Evolutionary conservation across 345 rosid genomes (phyloP).

Genomic region (Rhizophora mangle): DNA sequence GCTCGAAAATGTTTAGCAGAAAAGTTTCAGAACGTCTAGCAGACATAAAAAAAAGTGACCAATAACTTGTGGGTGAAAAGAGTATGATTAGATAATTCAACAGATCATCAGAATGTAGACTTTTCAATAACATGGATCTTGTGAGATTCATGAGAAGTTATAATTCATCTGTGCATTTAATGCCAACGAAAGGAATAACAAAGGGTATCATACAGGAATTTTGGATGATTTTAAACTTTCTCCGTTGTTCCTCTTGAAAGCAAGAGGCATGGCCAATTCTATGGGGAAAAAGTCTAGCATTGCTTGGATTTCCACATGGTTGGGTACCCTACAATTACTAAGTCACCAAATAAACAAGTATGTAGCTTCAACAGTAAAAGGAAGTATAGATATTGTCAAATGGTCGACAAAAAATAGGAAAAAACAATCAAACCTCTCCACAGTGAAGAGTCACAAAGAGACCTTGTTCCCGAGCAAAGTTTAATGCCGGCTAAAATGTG

Average conservation of each 20-base stretch:
- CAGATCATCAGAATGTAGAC: neutral
- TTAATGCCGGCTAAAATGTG: constrained; percentile 78
- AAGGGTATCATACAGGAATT: constrained; percentile 53
- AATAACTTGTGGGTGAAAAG: too few species aligned
- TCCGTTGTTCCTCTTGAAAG: constrained; percentile 61
- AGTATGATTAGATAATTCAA: too few species aligned
- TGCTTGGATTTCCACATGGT: constrained; percentile 66
- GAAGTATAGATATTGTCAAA: neutral
- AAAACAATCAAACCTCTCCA: constrained; percentile 70
- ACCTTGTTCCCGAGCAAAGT: constrained; percentile 72
- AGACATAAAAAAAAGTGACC: neutral
- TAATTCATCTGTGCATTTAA: neutral
- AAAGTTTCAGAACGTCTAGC: neutral
- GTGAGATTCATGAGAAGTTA: neutral
- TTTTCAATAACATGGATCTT: neutral
- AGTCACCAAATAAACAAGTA: constrained; percentile 40
- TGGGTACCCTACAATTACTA: constrained; percentile 84
- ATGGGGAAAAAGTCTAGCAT: constrained; percentile 88
- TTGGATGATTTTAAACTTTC: constrained; percentile 51
- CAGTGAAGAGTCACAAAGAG: constrained; percentile 84
- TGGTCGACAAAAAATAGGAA: neutral
- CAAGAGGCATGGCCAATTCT: constrained; percentile 90
- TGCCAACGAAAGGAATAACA: neutral
- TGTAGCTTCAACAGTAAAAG: constrained; percentile 14
- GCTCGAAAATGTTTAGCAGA: neutral